phyloP scores from a whole-genome alignment of 306 rosid genomes.

The Rubus idaeus region DNA sequence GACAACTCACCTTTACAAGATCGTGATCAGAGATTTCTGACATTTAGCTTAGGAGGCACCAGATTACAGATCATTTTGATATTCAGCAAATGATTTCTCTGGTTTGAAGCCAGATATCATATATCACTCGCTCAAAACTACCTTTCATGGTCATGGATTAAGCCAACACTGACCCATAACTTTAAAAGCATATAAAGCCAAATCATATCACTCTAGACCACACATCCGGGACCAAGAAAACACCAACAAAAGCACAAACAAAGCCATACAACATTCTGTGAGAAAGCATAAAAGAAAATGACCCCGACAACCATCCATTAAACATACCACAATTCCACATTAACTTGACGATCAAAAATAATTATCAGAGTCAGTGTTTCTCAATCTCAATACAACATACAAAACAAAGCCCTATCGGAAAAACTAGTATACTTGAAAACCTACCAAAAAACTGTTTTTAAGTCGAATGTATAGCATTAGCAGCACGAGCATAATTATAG shows the following conservation, averaged over 20 bases:
- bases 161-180: not conserved
- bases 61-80: too few species aligned
- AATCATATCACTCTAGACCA: not conserved
- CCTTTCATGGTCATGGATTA: not conserved
- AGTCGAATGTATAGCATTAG: slow-evolving; percentile 17
- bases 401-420: slow-evolving; percentile 19
- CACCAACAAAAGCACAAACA: not conserved
- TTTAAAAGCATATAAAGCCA: not conserved
- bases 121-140: not conserved
- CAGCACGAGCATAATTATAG: slow-evolving; percentile 32
- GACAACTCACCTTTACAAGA: not conserved
- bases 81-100: too few species aligned
- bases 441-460: slow-evolving; percentile 31
- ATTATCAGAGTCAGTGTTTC: slow-evolving; percentile 11
- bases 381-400: slow-evolving; percentile 23
- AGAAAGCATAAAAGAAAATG: not conserved
- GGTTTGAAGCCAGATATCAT: not conserved
- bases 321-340: slow-evolving; percentile 5
- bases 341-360: slow-evolving; percentile 9
- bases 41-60: too few species aligned
- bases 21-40: not conserved
- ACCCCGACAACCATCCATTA: not conserved
- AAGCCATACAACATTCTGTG: not conserved
- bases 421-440: slow-evolving; percentile 22
- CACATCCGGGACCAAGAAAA: not conserved